Evolutionary conservation across 2,329 filamentous ascomycete species (phyloP), one percentile per base, ranked within the genome.

Genomic region (Fonsecaea erecta): DNA sequence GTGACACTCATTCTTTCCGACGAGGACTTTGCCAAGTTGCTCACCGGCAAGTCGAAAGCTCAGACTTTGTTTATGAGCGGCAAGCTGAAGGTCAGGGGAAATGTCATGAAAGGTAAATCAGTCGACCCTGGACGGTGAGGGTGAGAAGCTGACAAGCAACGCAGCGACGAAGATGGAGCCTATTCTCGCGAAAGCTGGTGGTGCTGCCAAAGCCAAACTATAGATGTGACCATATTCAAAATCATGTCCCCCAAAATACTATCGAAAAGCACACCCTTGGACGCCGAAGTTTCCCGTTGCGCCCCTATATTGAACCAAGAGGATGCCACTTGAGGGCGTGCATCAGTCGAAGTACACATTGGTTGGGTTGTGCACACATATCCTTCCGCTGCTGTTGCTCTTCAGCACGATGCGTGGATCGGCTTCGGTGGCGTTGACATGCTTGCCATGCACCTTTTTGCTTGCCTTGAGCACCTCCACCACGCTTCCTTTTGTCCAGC

Each of bases 51-150:
- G 83, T 92, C 91, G 73, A 97, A 97, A 76, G 93, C 95, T 63
- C 95, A 99, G 85, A 88, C 89, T 73, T 83, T 99, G 70, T 97
- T 98, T 82, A 98, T 99, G 94, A 87, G 87, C n/a, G 95, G 95
- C 74, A 97, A 97, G 85, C 85, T 99, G 76, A 99, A 98, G 90
- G 87, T 98, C 77, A 96, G 93, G 87, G 95, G 95, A 69, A 93
- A 98, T 78, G 88, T 98, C 67, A 98, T 98, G 94, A 97, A 97
- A 87, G 79, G 68, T 69, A 54, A 59, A 46, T 18, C n/a, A 32
- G 56, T 53, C 12, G 2, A 52, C 18, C 21, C 43, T 2, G 7
- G 28, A 28, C n/a, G 6, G 26, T 21, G 43, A 24, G 7, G 3
- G 40, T 12, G 18, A 35, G 18, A 8, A 6, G 28, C 62, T 65